Base-by-base conservation (phyloP, 1,284 basidiomycete genomes). In the Fistulina hepatica region DNA sequence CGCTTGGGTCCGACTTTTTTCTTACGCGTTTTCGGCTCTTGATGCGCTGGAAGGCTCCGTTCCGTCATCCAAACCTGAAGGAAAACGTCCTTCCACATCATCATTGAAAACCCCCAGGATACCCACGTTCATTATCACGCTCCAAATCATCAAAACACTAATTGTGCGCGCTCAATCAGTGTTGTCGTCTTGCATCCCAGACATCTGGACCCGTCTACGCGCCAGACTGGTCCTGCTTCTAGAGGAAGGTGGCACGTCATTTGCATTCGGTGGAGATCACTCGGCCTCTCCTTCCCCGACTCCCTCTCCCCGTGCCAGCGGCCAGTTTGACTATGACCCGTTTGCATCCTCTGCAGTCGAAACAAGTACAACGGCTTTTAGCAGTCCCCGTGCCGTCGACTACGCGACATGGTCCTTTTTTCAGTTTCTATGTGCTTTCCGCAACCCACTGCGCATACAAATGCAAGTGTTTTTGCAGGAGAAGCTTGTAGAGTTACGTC, bases 391-490 rank as follows among this genome's bases (percentile, higher is more conserved):
- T 21, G 58, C 78, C 23, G 61, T 83, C 4, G 84, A 89, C 53
- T 85, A 83, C 52, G 61, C 76, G 23, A 63, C 79, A 20, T 88
- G 82, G 82, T 83, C 80, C 1, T 52, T 78, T 20, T 61, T 83
- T 27, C 80, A 86, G 49, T 66, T 83, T 37, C 52, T 82, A 5
- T 77, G 72, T 42, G 64, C 76, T 0, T 71, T 72, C 46, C 69
- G 73, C 15, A 75, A 60, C 22, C 81, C 83, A 0, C 61, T 89
- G 12, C 59, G 70, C 37, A 57, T 83, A 10, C 76, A 81, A 43
- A 61, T 85, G 52, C 72, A 76, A 12, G 57, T 73, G 2, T 71
- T 77, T 40, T 64, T 76, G 19, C 71, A 75, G 45, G 76, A 78
- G 51, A 79, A 76, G 46, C 59, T 76, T 2, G 57, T 66, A 1